phyloP scores from a whole-genome alignment of 371 early-diverging fungal genomes.

The Mucor plumbeus region DNA sequence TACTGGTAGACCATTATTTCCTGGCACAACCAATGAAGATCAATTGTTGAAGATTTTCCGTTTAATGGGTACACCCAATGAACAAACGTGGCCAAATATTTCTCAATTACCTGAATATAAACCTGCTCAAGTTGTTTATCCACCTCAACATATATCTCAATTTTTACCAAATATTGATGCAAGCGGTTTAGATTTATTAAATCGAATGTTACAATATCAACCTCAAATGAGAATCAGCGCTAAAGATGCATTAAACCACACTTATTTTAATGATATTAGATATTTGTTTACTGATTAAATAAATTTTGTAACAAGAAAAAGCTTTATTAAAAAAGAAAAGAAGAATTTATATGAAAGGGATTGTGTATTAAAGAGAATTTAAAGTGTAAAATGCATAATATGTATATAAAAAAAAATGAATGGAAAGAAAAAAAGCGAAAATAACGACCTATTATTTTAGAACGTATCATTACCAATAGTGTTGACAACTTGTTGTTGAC shows the following conservation, averaged over 20 bases:
- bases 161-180: constrained; percentile 81
- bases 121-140: constrained; percentile 73
- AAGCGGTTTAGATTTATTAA: constrained; percentile 76
- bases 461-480: constrained; percentile 10
- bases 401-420: constrained; percentile 3
- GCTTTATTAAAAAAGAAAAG: constrained; percentile 3
- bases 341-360: background rate
- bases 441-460: constrained; percentile 10
- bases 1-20: constrained; percentile 93
- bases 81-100: constrained; percentile 88
- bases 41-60: constrained; percentile 90
- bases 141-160: constrained; percentile 66
- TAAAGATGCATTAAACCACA: constrained; percentile 82
- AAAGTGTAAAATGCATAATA: constrained; percentile 3
- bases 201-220: constrained; percentile 81
- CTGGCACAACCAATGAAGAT: constrained; percentile 93
- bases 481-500: constrained; percentile 29
- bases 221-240: constrained; percentile 87
- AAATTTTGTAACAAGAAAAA: constrained; percentile 3
- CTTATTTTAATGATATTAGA: constrained; percentile 76
- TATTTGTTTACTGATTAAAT: constrained; percentile 17
- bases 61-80: constrained; percentile 87
- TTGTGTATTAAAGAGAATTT: background rate
- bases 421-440: background rate
- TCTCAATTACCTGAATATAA: constrained; percentile 90